Base-by-base conservation (phyloP, 331 rosid genomes). In the Cucumis variabilis region DNA sequence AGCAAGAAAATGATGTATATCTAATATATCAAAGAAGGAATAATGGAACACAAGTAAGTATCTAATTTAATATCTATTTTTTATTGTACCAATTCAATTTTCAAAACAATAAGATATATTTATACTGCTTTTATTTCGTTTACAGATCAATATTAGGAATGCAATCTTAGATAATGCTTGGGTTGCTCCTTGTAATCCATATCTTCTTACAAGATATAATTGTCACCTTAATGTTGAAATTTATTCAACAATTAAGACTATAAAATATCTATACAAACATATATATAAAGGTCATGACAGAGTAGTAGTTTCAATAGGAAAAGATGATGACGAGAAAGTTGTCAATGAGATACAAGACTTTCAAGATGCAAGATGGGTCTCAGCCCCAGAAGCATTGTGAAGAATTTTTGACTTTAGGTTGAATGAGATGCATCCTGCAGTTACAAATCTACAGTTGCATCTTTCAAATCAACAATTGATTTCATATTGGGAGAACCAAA, bases 211-310 rank as follows among this genome's bases (percentile, higher is more conserved):
- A 25, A 5, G 30, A n/a, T 68, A 68, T 9, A 68, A 82, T 0
- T 82, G 5, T 25, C 85, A 58, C 13, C 28, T 82, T 13, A 28
- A 81, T 55, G 70, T 24, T 13, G 68, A 58, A 82, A n/a, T 82
- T 11, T 82, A 24, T 24, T 82, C 70, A 0, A 7, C 6, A 11
- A 25, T 58, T 2, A 82, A 82, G 46, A 71, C 15, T 3, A 50
- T 82, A 0, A 82, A 82, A 51, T 82, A 82, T 58, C 7, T 82
- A 25, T 82, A 82, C 23, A 82, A 28, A 20, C 25, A 82, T 53
- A 82, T n/a, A 4, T 24, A 68, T 13, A 68, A 68, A 68, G 37
- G 73, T 25, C 37, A 68, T 13, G 41, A 68, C 14, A 13, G 37
- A 68, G 73, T 3, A 24, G 19, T 20, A 13, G 19, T 68, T 68